Evolutionary conservation across 2,329 filamentous ascomycete genomes (phyloP).

Genomic region (Ilyonectria sp.): DNA sequence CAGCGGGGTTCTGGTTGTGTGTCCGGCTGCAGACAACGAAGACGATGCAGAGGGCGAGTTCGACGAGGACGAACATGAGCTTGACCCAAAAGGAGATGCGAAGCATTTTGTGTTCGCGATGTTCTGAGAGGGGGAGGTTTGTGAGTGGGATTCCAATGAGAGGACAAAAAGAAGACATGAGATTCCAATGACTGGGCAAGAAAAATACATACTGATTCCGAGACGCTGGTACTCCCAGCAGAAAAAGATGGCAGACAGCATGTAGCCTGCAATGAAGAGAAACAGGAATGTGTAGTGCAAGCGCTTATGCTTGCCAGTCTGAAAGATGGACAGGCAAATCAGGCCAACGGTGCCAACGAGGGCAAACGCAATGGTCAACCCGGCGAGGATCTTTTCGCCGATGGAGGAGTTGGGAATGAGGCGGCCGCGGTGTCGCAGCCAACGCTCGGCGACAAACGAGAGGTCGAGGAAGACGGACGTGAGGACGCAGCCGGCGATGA

Average conservation of each 20-base stretch:
- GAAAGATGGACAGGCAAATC: conserved; percentile 88
- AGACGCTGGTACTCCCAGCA: conserved; percentile 93
- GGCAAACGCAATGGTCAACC: conserved; percentile 76
- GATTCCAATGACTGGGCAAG: not conserved
- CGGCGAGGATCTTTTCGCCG: conserved; percentile 74
- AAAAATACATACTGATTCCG: conserved; percentile 72
- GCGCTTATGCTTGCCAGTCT: conserved; percentile 77
- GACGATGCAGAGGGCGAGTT: conserved; percentile 79
- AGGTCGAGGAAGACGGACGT: conserved; percentile 87
- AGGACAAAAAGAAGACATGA: conserved; percentile 6
- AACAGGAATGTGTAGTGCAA: conserved; percentile 84
- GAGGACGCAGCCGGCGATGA: conserved; percentile 79
- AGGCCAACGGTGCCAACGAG: conserved; percentile 84
- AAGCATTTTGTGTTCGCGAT: conserved; percentile 82
- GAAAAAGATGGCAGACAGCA: conserved; percentile 88
- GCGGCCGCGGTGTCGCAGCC: conserved; percentile 85
- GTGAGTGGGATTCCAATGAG: not conserved
- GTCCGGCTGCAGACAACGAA: conserved; percentile 75
- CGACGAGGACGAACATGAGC: conserved; percentile 85
- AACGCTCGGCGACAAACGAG: conserved; percentile 85
- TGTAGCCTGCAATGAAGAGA: conserved; percentile 89
- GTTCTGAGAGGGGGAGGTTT: conserved; percentile 61
- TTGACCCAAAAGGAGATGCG: conserved; percentile 90
- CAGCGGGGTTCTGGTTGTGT: conserved; percentile 74
- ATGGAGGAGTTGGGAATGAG: conserved; percentile 79